Evolutionary conservation across 257 asterid species (phyloP).

Genomic region (Datura wrightii): DNA sequence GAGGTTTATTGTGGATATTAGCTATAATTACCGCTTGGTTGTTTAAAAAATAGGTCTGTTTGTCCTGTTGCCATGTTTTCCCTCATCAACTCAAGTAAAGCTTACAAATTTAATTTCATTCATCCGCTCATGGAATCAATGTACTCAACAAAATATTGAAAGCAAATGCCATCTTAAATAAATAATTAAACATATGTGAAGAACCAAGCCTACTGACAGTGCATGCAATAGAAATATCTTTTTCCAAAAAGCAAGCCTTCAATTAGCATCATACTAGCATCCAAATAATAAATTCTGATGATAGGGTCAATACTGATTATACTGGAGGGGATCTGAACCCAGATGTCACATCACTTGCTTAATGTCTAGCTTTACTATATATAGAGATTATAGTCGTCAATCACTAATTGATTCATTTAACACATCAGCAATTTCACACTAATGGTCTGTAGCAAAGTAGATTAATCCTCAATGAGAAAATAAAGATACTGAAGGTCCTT

Average conservation of each 20-base stretch:
- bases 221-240: conserved; percentile 8
- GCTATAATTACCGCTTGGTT: conserved; percentile 5
- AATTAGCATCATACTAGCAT: not conserved
- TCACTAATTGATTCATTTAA: too few species aligned
- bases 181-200: not conserved
- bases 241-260: not conserved
- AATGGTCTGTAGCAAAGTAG: conserved; percentile 17
- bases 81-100: not conserved
- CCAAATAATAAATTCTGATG: not conserved
- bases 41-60: not conserved
- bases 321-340: too few species aligned
- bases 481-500: conserved; percentile 24
- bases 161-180: not conserved
- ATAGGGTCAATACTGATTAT: not conserved
- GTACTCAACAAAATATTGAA: conserved; percentile 11
- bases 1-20: not conserved
- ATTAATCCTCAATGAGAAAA: conserved; percentile 16
- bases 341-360: too few species aligned
- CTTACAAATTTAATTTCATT: not conserved
- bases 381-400: too few species aligned
- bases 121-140: not conserved
- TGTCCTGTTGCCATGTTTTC: not conserved
- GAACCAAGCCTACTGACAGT: not conserved
- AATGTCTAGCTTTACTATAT: too few species aligned
- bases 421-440: not conserved